Base-by-base conservation (phyloP, 352 stramenopile species). In the Phytophthora pseudosyringae region DNA sequence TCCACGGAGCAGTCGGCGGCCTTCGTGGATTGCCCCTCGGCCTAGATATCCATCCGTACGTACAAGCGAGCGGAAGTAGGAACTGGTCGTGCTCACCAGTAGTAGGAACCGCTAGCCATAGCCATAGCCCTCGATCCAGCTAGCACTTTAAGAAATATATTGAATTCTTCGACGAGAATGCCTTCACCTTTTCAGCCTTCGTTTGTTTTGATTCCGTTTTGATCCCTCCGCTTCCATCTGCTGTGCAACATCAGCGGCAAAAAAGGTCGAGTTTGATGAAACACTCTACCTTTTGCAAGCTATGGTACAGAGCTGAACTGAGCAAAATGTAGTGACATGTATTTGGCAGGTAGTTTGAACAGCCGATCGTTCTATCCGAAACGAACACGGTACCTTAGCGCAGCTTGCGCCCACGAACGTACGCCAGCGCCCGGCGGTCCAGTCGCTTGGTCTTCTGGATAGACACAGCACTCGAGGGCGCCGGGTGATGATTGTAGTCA, bases 401-500 rank as follows among this genome's bases (percentile, higher is more conserved):
- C n/a, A 90, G 38, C 48, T 93, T 94, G 3, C 86, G 78, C 6
- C 83, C 85, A 26, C 83, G 80, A 8, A 90, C 82, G 45, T 89
- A 91, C 3, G 87, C 85, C 49, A 95, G 51, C 3, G 87, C 83
- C 21, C 87, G 83, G 38, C 84, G 83, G 56, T 94, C 86, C 40
- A 94, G 68, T 13, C 80, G 70, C 59, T 95, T 95, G 25, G 81
- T 88, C 51, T 94, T 94, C 47, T 91, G 87, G 54, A 91, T 82
- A 6, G 82, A 91, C 7, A 83, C 70, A 1, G 75, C 85, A 53
- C 65, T 73, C 1, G 82, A 86, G 3, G 85, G 84, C 0, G 76
- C 68, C 3, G 76, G 75, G 31, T 90, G 80, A 35, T 89, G 74
- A 47, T 87, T 92, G 62, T 91, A 92, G 51, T 93, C 83, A 6